These are phyloP conservation scores for Ambrosia trifida DNA, from an alignment of 129 eudicot genomes.

Conservation along the genomic window DNA sequence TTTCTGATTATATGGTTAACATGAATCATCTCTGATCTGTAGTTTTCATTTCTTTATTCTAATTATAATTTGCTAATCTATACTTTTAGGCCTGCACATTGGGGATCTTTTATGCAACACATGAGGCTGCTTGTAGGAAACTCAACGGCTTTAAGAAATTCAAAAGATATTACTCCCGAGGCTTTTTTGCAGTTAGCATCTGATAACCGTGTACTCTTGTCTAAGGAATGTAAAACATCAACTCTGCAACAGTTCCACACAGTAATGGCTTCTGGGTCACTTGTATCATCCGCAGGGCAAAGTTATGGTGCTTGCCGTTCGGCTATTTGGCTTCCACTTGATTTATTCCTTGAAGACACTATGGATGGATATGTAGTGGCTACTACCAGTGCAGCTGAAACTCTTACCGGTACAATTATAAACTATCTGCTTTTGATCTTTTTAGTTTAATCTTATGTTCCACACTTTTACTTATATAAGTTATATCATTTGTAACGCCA, in stretches of 20 bases:
- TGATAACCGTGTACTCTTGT: slow-evolving; percentile 46
- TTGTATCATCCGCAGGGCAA: slow-evolving; percentile 62
- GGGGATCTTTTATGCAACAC: slow-evolving; percentile 66
- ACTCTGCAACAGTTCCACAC: slow-evolving; percentile 71
- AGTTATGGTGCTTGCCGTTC: slow-evolving; percentile 64
- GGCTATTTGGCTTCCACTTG: slow-evolving; percentile 88
- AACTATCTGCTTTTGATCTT: background rate
- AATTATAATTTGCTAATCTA: slow-evolving; percentile 11
- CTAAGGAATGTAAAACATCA: slow-evolving; percentile 54
- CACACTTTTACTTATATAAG: background rate
- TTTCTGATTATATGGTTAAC: slow-evolving; percentile 1
- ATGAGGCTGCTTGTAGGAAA: slow-evolving; percentile 59
- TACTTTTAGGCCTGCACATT: slow-evolving; percentile 65
- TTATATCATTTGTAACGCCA: background rate
- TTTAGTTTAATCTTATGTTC: too few relatives aligned
- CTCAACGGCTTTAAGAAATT: slow-evolving; percentile 64
- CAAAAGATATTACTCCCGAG: slow-evolving; percentile 64
- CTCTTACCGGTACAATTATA: slow-evolving; percentile 57
- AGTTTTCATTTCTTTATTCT: slow-evolving; percentile 21
- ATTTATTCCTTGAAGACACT: slow-evolving; percentile 87
- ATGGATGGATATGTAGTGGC: slow-evolving; percentile 82
- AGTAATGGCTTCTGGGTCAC: slow-evolving; percentile 63
- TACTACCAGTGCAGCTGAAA: slow-evolving; percentile 87
- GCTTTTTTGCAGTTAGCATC: slow-evolving; percentile 72
- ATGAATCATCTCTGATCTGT: slow-evolving; percentile 4